phyloP scores from a whole-genome alignment of 257 asterid species.

The Knoxia roxburghii region DNA sequence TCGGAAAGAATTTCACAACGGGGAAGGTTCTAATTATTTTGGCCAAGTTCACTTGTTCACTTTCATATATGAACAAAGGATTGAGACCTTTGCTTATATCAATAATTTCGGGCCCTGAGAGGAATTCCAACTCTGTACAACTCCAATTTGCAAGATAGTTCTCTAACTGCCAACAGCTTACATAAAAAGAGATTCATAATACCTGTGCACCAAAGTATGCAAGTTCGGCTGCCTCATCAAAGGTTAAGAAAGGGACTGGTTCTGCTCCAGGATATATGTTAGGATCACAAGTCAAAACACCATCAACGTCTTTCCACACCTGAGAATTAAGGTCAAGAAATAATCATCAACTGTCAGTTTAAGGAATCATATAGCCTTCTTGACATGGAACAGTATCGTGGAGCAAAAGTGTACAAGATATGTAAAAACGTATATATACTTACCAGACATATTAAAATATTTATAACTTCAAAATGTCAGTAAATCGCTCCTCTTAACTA shows the following conservation, averaged over 20 bases:
- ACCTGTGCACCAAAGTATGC: slow-evolving; percentile 93
- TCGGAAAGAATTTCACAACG: background rate
- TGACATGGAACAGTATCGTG: background rate
- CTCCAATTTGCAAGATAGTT: background rate
- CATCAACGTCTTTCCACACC: slow-evolving; percentile 99
- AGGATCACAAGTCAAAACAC: slow-evolving; percentile 97
- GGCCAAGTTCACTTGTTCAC: background rate
- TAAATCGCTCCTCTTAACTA: background rate
- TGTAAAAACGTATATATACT: no score
- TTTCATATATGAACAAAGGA: background rate
- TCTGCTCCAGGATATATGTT: slow-evolving; percentile 55
- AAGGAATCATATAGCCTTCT: background rate
- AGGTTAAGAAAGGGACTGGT: slow-evolving; percentile 86
- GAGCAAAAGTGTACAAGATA: background rate
- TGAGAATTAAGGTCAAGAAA: slow-evolving; percentile 16
- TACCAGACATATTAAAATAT: background rate
- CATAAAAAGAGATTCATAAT: background rate
- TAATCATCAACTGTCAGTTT: background rate
- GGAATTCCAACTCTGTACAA: background rate
- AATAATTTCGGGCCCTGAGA: background rate
- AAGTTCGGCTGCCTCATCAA: slow-evolving; percentile 98
- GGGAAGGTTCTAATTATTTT: background rate
- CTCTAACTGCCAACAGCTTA: background rate
- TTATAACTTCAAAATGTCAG: background rate
- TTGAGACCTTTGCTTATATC: background rate